Percentiles rank a stretch among this genome's conserved stretches.
Conservation (phyloP, 1,284 basidiomycete species). For the Microbotryum lychnidis-dioicae region DNA sequence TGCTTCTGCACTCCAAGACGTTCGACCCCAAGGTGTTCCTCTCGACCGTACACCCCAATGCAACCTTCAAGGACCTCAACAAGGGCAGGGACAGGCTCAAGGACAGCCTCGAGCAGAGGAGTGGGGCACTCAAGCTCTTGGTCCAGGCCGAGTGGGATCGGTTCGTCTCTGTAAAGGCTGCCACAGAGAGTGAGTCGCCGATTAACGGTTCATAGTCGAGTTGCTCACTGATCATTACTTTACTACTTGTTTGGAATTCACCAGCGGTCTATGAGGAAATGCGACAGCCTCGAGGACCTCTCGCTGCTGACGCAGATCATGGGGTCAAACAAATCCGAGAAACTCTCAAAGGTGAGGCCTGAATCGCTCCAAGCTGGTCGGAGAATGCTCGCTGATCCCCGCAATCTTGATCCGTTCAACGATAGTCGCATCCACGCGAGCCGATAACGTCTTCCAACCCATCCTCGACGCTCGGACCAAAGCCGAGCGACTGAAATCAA, state of each 20-base stretch:
- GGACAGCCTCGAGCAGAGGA: slow-evolving; percentile 72
- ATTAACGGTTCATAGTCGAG: background rate
- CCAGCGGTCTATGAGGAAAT: slow-evolving; percentile 84
- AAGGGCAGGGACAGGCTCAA: slow-evolving; percentile 45
- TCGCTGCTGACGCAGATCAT: slow-evolving; percentile 68
- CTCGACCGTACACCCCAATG: slow-evolving; percentile 86
- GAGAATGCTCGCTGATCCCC: background rate
- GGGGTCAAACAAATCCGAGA: slow-evolving; percentile 74
- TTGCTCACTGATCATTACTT: background rate
- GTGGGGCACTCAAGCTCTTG: slow-evolving; percentile 83
- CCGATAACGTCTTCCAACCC: slow-evolving; percentile 91
- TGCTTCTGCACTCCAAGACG: slow-evolving; percentile 79
- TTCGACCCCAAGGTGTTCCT: slow-evolving; percentile 95
- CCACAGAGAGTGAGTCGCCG: slow-evolving; percentile 67
- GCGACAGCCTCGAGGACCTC: slow-evolving; percentile 62
- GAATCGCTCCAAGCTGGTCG: background rate
- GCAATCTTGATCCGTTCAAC: slow-evolving; percentile 16
- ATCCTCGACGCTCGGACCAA: slow-evolving; percentile 94
- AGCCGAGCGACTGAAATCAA: slow-evolving; percentile 83
- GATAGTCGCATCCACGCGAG: slow-evolving; percentile 68
- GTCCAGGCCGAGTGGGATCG: slow-evolving; percentile 98
- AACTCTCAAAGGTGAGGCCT: slow-evolving; percentile 64
- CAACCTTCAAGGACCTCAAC: slow-evolving; percentile 83
- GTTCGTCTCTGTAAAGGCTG: slow-evolving; percentile 94
- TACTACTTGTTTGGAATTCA: accelerated